Percentiles rank a stretch among this genome's conserved stretches.
Conservation (phyloP, 331 rosid species). For the Pyracantha coccinea region DNA sequence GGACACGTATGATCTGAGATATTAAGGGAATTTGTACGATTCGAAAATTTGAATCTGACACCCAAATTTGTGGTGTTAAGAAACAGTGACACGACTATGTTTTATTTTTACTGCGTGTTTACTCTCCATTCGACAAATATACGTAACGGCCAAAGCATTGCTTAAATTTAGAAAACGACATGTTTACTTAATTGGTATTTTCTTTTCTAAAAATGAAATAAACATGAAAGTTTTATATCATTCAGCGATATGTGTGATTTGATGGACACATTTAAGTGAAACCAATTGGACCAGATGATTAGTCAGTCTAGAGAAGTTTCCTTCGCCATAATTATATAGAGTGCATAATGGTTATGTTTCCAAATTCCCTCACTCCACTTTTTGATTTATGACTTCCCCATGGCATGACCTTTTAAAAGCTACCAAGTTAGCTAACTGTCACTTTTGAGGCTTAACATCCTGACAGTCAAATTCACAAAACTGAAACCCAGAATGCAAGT, state of each 20-base stretch:
- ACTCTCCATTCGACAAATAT: neutral
- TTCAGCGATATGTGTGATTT: fast-evolving
- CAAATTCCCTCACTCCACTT: neutral
- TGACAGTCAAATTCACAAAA: neutral
- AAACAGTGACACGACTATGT: neutral
- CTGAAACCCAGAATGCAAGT: neutral
- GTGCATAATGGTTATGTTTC: too few species aligned
- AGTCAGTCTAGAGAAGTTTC: neutral
- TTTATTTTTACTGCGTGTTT: neutral
- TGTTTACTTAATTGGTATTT: too few species aligned
- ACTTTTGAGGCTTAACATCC: neutral
- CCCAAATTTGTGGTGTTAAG: neutral
- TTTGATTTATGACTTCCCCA: too few species aligned
- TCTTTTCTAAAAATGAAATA: neutral
- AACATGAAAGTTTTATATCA: fast-evolving
- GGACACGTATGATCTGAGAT: neutral
- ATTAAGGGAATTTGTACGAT: neutral
- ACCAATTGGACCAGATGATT: fast-evolving
- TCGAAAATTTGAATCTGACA: neutral
- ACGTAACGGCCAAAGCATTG: neutral
- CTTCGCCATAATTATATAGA: too few species aligned
- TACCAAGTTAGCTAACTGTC: neutral
- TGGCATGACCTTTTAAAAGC: neutral
- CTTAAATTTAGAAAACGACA: neutral
- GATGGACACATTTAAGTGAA: too few species aligned